Percentiles rank a stretch among this genome's conserved stretches.
Evolutionary conservation across 2,329 filamentous ascomycete genomes (phyloP).

Genomic region (Epichloe gansuensis): DNA sequence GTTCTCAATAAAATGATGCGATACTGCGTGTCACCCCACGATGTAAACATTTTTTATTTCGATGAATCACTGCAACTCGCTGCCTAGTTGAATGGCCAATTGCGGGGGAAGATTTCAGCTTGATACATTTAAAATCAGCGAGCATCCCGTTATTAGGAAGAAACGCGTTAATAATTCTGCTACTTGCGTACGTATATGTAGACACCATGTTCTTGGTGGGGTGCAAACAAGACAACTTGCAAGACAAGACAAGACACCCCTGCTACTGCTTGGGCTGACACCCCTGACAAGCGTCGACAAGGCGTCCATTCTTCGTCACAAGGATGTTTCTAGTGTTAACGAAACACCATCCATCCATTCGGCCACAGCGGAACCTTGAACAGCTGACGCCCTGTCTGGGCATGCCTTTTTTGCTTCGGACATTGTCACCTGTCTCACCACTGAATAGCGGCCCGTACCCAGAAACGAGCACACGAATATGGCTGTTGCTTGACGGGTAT

Average conservation of each 20-base stretch:
- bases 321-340: neutral
- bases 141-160: neutral
- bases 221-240: neutral
- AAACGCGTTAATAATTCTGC: neutral
- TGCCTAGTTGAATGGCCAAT: neutral
- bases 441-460: no score
- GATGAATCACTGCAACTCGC: neutral
- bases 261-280: neutral
- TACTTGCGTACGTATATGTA: neutral
- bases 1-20: neutral
- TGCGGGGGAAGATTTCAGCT: neutral
- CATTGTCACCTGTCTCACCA: neutral
- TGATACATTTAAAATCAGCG: neutral
- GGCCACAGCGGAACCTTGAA: neutral
- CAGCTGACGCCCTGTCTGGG: neutral
- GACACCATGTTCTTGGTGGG: neutral
- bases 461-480: no score
- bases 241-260: neutral
- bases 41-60: neutral
- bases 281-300: neutral
- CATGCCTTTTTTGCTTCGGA: neutral
- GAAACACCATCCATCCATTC: neutral
- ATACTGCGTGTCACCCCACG: neutral
- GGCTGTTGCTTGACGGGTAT: no score
- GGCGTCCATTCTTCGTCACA: neutral